phyloP scores from a whole-genome alignment of 805 yeast genomes.

The Kluyveromyces siamensis region DNA sequence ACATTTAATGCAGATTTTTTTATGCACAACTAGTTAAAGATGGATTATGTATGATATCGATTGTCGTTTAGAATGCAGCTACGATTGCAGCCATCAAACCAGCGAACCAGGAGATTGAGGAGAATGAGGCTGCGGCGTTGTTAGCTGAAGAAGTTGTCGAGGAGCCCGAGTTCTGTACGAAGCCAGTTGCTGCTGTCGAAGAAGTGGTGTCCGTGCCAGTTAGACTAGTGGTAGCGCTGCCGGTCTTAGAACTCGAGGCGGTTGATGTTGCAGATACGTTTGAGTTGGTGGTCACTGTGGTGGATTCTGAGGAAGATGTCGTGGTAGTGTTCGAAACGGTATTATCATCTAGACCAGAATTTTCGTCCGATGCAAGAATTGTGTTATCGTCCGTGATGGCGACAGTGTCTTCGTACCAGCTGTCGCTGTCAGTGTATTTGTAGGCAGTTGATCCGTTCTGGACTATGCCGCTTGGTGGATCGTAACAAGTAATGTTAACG shows the following conservation, averaged over 20 bases:
- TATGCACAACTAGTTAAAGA: background rate
- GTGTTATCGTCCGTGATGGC: slow-evolving; percentile 56
- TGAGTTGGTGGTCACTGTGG: background rate
- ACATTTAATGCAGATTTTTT: no score
- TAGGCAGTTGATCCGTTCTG: slow-evolving; percentile 42
- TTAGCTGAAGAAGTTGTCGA: slow-evolving; percentile 3
- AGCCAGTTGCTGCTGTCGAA: slow-evolving; percentile 4
- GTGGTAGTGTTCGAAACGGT: slow-evolving; percentile 14
- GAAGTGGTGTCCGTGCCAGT: slow-evolving; percentile 1
- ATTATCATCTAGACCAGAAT: slow-evolving; percentile 57
- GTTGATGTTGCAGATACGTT: slow-evolving; percentile 6
- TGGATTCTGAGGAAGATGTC: slow-evolving; percentile 10
- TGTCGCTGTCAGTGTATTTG: slow-evolving; percentile 41
- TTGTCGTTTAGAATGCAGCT: no score
- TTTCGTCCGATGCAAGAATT: slow-evolving; percentile 48
- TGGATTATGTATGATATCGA: background rate
- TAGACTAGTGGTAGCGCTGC: background rate
- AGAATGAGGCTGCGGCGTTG: slow-evolving; percentile 5
- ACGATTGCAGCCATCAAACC: slow-evolving; percentile 1
- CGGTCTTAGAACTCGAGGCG: slow-evolving; percentile 1
- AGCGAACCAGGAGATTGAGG: slow-evolving; percentile 1
- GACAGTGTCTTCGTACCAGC: slow-evolving; percentile 42
- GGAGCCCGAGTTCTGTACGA: slow-evolving; percentile 12
- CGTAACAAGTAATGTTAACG: slow-evolving; percentile 60
- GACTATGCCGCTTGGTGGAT: slow-evolving; percentile 50